Conservation (phyloP, 495 filamentous ascomycete species). For the Penicillium roqueforti region DNA sequence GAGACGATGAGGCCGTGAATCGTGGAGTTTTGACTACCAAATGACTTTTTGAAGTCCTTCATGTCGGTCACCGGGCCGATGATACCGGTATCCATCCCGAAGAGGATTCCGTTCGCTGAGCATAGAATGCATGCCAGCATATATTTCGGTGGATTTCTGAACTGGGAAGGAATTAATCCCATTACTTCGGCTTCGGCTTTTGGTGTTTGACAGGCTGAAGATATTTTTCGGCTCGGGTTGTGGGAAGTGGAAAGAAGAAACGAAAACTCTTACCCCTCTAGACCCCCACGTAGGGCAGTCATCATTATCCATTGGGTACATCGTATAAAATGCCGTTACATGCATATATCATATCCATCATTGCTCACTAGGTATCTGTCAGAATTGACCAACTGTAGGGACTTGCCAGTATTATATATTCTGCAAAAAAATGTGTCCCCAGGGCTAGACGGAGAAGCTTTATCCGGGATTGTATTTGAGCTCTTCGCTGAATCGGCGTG, state of each 20-base stretch:
- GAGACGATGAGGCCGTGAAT: slow-evolving; percentile 61
- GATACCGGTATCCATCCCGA: slow-evolving; percentile 55
- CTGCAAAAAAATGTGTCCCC: not conserved
- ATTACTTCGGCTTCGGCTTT: not conserved
- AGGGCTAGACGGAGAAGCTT: slow-evolving; percentile 1
- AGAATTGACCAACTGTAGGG: not conserved
- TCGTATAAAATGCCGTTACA: too few relatives aligned
- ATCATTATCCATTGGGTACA: not conserved
- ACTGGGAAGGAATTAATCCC: not conserved
- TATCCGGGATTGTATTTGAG: not conserved
- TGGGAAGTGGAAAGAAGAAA: not conserved
- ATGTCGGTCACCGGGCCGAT: slow-evolving; percentile 62
- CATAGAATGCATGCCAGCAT: slow-evolving; percentile 19
- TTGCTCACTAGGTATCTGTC: too few relatives aligned
- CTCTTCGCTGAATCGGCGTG: not conserved
- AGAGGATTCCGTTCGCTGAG: slow-evolving; percentile 5
- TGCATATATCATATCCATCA: too few relatives aligned
- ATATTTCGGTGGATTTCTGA: slow-evolving; percentile 6
- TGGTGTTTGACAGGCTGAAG: not conserved
- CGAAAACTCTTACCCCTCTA: not conserved
- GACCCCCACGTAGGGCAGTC: not conserved
- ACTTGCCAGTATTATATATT: not conserved
- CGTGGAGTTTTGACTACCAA: slow-evolving; percentile 50
- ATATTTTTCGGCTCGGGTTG: not conserved
- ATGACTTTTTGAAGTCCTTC: slow-evolving; percentile 46